Evolutionary conservation across 441 rosid genomes (phyloP).

Genomic region (Sinapis alba): DNA sequence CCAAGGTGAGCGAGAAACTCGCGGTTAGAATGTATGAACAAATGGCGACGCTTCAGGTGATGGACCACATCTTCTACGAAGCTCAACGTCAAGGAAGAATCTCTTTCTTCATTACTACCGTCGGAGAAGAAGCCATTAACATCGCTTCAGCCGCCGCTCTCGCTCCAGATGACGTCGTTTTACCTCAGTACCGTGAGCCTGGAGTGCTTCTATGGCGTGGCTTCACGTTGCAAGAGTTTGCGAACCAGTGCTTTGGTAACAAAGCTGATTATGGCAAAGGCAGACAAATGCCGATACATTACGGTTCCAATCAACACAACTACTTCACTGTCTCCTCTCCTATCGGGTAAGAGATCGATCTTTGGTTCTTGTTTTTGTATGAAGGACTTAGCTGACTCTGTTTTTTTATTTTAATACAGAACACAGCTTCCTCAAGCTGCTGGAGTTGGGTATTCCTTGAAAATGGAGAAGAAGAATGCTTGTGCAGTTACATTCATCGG

Average conservation of each 20-base stretch:
- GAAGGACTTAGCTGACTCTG: background rate
- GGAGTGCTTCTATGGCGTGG: conserved; percentile 82
- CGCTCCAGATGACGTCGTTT: conserved; percentile 52
- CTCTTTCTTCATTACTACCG: conserved; percentile 64
- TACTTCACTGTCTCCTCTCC: conserved; percentile 76
- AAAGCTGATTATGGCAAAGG: conserved; percentile 74
- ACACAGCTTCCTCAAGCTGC: conserved; percentile 86
- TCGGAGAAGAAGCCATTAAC: conserved; percentile 78
- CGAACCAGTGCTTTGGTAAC: conserved; percentile 72
- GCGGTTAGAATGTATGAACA: conserved; percentile 62
- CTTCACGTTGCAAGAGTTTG: conserved; percentile 67
- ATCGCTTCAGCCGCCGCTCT: conserved; percentile 84
- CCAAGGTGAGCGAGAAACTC: conserved; percentile 57
- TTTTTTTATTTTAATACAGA: conserved; percentile 28
- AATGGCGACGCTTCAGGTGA: conserved; percentile 74
- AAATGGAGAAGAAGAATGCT: conserved; percentile 68
- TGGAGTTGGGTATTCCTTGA: conserved; percentile 77
- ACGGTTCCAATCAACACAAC: conserved; percentile 68
- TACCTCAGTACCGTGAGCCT: conserved; percentile 83
- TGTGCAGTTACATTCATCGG: conserved; percentile 67
- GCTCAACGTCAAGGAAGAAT: conserved; percentile 85
- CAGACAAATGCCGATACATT: conserved; percentile 82
- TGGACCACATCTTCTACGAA: conserved; percentile 73
- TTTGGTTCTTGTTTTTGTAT: background rate
- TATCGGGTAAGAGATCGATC: conserved; percentile 50